Conservation (phyloP, 495 filamentous ascomycete species). For the Aspergillus indologenus region DNA sequence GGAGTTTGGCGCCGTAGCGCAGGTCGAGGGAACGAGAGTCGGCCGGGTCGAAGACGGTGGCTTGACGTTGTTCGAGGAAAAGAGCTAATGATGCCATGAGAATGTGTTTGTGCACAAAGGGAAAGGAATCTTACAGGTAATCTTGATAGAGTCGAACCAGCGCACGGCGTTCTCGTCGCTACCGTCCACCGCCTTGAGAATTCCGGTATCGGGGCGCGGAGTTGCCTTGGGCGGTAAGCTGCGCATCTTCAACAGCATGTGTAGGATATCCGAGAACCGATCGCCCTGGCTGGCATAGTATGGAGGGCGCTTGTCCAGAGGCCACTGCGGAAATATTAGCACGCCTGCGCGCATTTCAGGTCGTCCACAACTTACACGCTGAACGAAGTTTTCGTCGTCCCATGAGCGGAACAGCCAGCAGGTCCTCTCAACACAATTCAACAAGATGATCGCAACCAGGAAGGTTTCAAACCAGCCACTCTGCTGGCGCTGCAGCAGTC, state of each 20-base stretch:
- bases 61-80: conserved; percentile 45
- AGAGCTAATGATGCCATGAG: conserved; percentile 23
- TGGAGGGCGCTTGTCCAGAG: conserved; percentile 63
- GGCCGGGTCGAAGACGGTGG: conserved; percentile 55
- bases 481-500: conserved; percentile 69
- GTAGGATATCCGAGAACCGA: conserved; percentile 65
- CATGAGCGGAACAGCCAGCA: conserved; percentile 76
- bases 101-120: not conserved
- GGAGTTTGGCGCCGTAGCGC: conserved; percentile 59
- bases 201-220: conserved; percentile 48
- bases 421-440: conserved; percentile 81
- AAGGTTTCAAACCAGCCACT: conserved; percentile 72
- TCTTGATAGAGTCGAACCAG: conserved; percentile 61
- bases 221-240: conserved; percentile 62
- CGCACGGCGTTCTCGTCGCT: conserved; percentile 48
- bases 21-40: conserved; percentile 68
- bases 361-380: conserved; percentile 32
- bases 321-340: conserved; percentile 50
- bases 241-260: conserved; percentile 73
- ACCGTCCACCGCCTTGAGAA: conserved; percentile 51
- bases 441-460: conserved; percentile 66
- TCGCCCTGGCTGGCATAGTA: conserved; percentile 69
- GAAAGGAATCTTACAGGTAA: conserved; percentile 53
- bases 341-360: not conserved
- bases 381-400: conserved; percentile 56